Evolutionary conservation across 805 yeast species (phyloP), one percentile per base, ranked within the genome.

Genomic region (Hanseniaspora lindneri): DNA sequence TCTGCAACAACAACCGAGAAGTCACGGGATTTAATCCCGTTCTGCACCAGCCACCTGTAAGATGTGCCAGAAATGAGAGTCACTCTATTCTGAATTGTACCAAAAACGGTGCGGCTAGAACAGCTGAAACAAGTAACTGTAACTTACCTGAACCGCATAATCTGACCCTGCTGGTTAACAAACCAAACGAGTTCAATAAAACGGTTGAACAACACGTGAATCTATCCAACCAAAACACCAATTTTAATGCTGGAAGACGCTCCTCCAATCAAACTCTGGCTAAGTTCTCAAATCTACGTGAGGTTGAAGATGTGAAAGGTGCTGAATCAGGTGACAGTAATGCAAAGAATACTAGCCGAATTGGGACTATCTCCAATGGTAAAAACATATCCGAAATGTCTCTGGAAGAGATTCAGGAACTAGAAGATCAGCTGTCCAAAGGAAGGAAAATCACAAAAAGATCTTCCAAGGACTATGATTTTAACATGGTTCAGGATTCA

Each of bases 301-400:
- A 64, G 54, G 54, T 61, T 7, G 67, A 64, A 49, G 67, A 64
- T 53, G 54, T 48, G 5, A 37, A 41, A 25, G 14, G 29, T 20
- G 8, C 8, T 1, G 24, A 16, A 17, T 32, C 28, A 6, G 10
- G 39, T n/a, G 10, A 8, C 8, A 49, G 42, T 53, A 20, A 52
- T 33, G 41, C 14, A 21, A 25, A 37, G 33, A 25, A 50, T 28
- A 16, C 52, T 43, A 27, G 43, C 25, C 30, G 37, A 25, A 36
- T 48, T 9, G 41, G 43, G 13, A 20, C 34, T 6, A 17, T 41
- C 11, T 23, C 49, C 1, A 53, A 51, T 16, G 55, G 54, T 29
- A 62, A 61, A 49, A 60, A 62, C 13, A 60, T 62, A 43, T 61
- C 62, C 4, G 61, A 58, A 7, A 63, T 64, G 66, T 56, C 59